Evolutionary conservation across 495 filamentous ascomycete genomes (phyloP), one percentile per base, ranked within the genome.

Genomic region (Penicillium simplicissimum): DNA sequence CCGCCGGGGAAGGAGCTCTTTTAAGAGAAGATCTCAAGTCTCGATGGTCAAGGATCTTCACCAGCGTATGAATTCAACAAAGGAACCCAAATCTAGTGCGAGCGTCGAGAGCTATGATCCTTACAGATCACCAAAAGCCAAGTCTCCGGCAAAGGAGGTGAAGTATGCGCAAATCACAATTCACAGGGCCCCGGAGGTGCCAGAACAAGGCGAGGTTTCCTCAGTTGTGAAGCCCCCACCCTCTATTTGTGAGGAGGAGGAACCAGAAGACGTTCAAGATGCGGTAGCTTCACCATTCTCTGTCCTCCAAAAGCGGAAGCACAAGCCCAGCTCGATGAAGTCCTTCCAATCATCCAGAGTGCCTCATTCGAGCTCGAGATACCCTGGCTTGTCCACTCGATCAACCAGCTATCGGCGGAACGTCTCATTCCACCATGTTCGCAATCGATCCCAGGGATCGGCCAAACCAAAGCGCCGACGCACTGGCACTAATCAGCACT

Each of bases 101-200:
- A 83, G 79, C 2, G 66, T 77, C 4, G 72, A 88, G 58, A 84
- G 90, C 77, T 97, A 96, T 63, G 93, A 97, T 74, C 93, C 93
- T 0, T 96, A 87, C 71, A 82, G 89, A 62, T 86, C 90, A 8
- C 92, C 91, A 4, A 81, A 82, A 38, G 72, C 81, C 28, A 74
- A 69, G 0, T 69, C 78, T 2, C 52, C 73, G 1, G 71, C 67
- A 1, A 58, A 59, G 1, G 73, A 79, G 66, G 79, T 73, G 58
- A 68, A 83, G 37, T 81, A 82, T 61, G 78, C 86, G 3, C 88
- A 84, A 45, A 83, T 96, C 35, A 88, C 86, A 2, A 79, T 96
- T 34, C 87, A 93, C 67, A 84, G 86, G 45, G 63, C 52, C 0
- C 54, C 70, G 0, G 67, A 61, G 33, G 15, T 58, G 52, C 37